Evolutionary conservation across 139 green algal species (phyloP), one percentile per base, ranked within the genome.

Genomic region (Micractinium sp.): DNA sequence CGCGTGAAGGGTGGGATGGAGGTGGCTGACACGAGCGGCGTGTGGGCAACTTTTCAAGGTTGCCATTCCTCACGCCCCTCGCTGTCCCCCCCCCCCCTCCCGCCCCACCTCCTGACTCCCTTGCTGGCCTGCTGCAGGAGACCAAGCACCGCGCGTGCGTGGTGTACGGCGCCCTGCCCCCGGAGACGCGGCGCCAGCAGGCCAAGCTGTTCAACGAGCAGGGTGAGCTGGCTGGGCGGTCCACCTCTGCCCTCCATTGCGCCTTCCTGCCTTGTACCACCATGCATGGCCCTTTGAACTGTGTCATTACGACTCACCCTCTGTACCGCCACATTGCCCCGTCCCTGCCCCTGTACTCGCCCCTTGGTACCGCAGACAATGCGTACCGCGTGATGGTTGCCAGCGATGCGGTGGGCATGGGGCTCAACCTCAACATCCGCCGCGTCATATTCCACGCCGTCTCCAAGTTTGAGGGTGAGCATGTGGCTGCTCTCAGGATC

Each of bases 371-470:
- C 76, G 81, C 91, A 29, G 89, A 93, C 80, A 95, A 74, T 71
- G 94, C 90, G 1, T 97, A 95, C 86, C 67, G 93, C 23, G 95
- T 99, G 71, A 90, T 99, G 84, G 95, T 99, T 39, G 98, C 98
- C 25, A 96, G 91, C 18, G 98, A 99, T 88, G 98, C 98, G 9
- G 95, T 99, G 31, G 98, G 98, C 16, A 99, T 99, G 97, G 98
- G 98, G 7, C 92, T 99, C 53, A 99, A 99, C 92, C 95, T 99
- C 71, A 99, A 98, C 93, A 99, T 99, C 53, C 85, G 94, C 4
- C 93, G 97, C 38, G 92, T 99, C 69, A 93, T 99, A 67, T 99
- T 99, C 90, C 94, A 94, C 83, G 92, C 91, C 3, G 78, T 99
- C 73, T 56, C 90, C 53, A 99, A 99, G 87, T 96, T 93, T 76